Conservation (phyloP, 129 eudicot genomes). For the Chrysanthemum seticuspe region DNA sequence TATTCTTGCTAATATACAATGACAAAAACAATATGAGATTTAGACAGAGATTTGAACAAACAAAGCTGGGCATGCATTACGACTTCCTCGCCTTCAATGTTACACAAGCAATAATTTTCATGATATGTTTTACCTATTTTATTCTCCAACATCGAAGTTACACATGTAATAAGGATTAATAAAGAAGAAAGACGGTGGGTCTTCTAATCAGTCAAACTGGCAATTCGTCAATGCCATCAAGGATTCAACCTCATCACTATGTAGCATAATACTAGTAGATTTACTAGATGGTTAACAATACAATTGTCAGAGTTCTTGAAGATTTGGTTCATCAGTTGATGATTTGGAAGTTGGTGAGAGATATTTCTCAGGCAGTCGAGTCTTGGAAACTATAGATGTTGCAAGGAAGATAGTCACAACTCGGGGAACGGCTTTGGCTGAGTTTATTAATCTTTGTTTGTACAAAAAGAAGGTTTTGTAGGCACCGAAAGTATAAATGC, state of each 20-base stretch:
- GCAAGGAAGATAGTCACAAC: slow-evolving; percentile 48
- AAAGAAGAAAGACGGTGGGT: slow-evolving; percentile 69
- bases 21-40: too few species aligned
- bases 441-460: slow-evolving; percentile 59
- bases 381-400: slow-evolving; percentile 66
- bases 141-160: too few species aligned
- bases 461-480: slow-evolving; percentile 49
- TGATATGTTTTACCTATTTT: too few species aligned
- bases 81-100: too few species aligned
- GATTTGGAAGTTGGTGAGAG: slow-evolving; percentile 60
- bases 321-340: slow-evolving; percentile 33
- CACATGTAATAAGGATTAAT: too few species aligned
- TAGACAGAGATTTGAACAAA: too few species aligned
- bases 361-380: slow-evolving; percentile 46
- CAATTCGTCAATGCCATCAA: slow-evolving; percentile 41
- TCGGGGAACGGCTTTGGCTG: slow-evolving; percentile 38
- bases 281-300: slow-evolving; percentile 58
- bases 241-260: slow-evolving; percentile 47
- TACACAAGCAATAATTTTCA: too few species aligned
- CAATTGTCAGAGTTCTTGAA: slow-evolving; percentile 50
- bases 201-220: slow-evolving; percentile 49
- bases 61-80: too few species aligned
- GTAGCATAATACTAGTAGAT: slow-evolving; percentile 30
- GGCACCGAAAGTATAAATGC: slow-evolving; percentile 42
- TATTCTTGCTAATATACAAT: too few species aligned